These are phyloP conservation scores for Candida yuanshanica DNA, from an alignment of 805 yeast genomes.

Conservation along the genomic window DNA sequence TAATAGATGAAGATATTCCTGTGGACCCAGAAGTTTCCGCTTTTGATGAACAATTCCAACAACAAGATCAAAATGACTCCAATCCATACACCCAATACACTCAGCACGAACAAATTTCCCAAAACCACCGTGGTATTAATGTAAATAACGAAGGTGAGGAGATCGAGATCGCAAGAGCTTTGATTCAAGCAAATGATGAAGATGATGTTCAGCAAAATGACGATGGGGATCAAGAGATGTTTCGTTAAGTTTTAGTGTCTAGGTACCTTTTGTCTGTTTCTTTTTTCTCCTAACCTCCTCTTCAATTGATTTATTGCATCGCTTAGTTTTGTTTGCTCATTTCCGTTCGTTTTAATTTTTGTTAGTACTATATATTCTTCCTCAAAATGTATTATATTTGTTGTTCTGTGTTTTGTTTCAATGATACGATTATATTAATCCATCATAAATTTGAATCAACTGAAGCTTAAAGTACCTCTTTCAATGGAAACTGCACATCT, in stretches of 20 bases:
- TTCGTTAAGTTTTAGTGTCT: neutral
- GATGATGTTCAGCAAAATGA: slow-evolving; percentile 8
- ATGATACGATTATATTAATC: no score
- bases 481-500: no score
- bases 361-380: neutral
- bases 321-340: neutral
- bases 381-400: neutral
- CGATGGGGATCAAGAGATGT: slow-evolving; percentile 2
- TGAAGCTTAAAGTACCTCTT: no score
- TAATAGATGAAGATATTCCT: slow-evolving; percentile 33
- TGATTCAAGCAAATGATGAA: slow-evolving; percentile 46
- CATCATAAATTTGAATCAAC: no score
- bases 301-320: neutral
- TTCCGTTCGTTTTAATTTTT: no score
- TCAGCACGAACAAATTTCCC: slow-evolving; percentile 2
- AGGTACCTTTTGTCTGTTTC: neutral
- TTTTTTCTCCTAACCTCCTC: no score
- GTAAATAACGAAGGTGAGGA: slow-evolving; percentile 38
- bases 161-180: slow-evolving; percentile 60
- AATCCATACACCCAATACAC: slow-evolving; percentile 4
- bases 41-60: slow-evolving; percentile 28
- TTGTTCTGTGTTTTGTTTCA: neutral
- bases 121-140: neutral
- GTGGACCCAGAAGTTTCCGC: slow-evolving; percentile 57
- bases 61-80: slow-evolving; percentile 3